These are phyloP conservation scores for Lactuca saligna DNA, from an alignment of 129 eudicot species.

Conservation along the genomic window DNA sequence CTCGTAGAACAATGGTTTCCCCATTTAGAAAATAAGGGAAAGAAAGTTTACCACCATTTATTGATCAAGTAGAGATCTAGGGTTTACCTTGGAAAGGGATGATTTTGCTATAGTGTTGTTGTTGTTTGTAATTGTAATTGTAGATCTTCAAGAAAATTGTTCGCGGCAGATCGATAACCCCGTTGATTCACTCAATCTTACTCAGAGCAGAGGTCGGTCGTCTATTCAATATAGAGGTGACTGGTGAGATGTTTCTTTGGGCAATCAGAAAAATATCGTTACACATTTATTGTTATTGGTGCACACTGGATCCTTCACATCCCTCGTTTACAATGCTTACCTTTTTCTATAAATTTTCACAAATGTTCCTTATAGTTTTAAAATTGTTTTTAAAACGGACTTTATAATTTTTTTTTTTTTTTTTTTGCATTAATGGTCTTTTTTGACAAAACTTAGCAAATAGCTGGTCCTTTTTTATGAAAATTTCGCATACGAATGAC, in stretches of 20 bases:
- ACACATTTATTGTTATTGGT: background rate
- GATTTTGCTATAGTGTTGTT: background rate
- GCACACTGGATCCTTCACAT: no score
- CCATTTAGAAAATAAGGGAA: conserved; percentile 41
- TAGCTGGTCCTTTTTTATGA: no score
- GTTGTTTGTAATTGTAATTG: background rate
- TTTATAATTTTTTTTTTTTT: no score
- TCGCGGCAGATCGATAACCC: conserved; percentile 10
- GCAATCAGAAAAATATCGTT: background rate
- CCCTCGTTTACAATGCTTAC: background rate
- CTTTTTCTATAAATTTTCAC: background rate
- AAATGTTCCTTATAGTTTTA: no score
- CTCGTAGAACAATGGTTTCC: conserved; percentile 81
- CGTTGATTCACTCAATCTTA: background rate
- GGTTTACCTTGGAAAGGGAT: conserved; percentile 27
- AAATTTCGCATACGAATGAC: no score
- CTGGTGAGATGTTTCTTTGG: background rate
- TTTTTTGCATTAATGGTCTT: no score
- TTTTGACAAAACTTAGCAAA: no score
- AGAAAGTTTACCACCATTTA: conserved; percentile 7
- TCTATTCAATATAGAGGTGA: conserved; percentile 2
- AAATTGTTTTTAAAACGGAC: no score
- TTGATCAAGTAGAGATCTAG: conserved; percentile 19
- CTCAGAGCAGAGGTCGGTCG: background rate
- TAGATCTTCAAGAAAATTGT: conserved; percentile 15